Percentiles rank a stretch among this genome's conserved stretches.
These are phyloP conservation scores for Amborella trichopoda DNA, from an alignment of 164 flowering plant genomes.

Conservation along the genomic window DNA sequence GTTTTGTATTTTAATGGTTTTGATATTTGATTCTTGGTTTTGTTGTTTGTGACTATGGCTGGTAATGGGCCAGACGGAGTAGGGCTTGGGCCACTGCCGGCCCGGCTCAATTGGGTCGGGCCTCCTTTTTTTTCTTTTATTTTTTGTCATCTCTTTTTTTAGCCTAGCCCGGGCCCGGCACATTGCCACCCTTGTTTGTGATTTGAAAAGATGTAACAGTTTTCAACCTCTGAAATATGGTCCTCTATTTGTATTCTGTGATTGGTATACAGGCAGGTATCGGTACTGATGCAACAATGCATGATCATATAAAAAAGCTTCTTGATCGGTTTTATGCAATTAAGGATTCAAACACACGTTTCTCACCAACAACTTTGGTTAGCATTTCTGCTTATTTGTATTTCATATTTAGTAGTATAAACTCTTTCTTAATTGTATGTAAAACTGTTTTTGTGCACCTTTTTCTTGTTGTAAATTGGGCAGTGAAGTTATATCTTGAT, in stretches of 20 bases:
- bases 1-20: constrained; percentile 1
- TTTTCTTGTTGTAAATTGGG: background rate
- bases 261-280: constrained; percentile 77
- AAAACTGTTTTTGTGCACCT: background rate
- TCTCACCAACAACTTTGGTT: constrained; percentile 90
- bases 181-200: too few species aligned
- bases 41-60: background rate
- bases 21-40: background rate
- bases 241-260: too few species aligned
- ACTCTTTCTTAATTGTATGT: background rate
- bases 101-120: too few species aligned
- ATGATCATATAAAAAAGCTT: constrained; percentile 94
- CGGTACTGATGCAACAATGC: constrained; percentile 99
- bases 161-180: too few species aligned
- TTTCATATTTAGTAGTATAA: background rate
- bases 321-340: constrained; percentile 94
- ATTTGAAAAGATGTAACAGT: too few species aligned
- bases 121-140: too few species aligned
- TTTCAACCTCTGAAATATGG: too few species aligned
- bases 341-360: constrained; percentile 76
- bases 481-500: background rate
- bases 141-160: too few species aligned
- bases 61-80: too few species aligned
- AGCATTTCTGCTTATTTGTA: background rate
- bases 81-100: too few species aligned